Evolutionary conservation across 306 rosid genomes (phyloP), one percentile per base, ranked within the genome.

Genomic region (Crotalaria pallida): DNA sequence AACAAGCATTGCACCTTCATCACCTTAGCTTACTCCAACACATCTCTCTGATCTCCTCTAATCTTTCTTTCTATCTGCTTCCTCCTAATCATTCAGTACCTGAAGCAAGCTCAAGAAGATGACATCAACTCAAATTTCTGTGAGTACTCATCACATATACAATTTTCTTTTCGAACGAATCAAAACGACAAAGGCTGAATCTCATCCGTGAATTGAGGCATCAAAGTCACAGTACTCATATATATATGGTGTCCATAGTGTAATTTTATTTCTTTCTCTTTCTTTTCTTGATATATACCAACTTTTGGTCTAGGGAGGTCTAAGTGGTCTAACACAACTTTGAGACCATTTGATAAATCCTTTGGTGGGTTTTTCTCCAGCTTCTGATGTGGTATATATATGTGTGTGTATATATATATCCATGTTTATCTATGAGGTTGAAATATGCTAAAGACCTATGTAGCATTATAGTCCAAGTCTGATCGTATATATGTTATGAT

Each of bases 41-140:
- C 69, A 34, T 59, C 29, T 58, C 55, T 58, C 63, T 38, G n/a
- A n/a, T n/a, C 47, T 2, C 26, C 17, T 58, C 31, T 33, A 10
- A 33, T 24, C 36, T 58, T 57, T 53, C 53, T 2, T 19, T 16
- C 62, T 48, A 23, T 16, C 41, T 24, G 13, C 2, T 60, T 15
- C 45, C 16, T 58, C 40, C 80, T n/a, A n/a, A n/a, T 70, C 63
- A 49, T 24, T 49, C 65, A 44, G 24, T 63, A n/a, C 17, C 55
- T 52, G 21, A 16, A 27, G 31, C 74, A 58, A 44, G 36, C 71
- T 57, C 68, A 44, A 71, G 38, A 67, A 75, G 58, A 70, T 69
- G 76, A 68, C 79, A 69, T 61, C 76, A 79, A 74, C 70, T 56
- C 79, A 71, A 61, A 62, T 67, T 72, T 52, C 86, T 79, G 88